These are phyloP conservation scores for Ramaria sp. DNA, from an alignment of 768 basidiomycete genomes.

Conservation along the genomic window DNA sequence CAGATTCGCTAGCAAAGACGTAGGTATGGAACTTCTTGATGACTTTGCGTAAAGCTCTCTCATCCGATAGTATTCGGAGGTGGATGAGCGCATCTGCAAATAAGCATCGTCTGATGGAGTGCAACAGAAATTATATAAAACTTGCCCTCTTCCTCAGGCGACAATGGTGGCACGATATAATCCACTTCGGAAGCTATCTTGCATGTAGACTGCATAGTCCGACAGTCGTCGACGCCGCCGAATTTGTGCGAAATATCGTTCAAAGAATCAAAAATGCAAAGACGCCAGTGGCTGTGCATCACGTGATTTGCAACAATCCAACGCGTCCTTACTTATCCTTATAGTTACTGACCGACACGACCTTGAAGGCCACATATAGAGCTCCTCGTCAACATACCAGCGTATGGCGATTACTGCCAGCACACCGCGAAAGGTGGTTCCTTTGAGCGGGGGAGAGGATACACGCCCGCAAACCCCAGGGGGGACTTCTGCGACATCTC, in stretches of 20 bases:
- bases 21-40: conserved; percentile 78
- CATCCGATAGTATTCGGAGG: conserved; percentile 73
- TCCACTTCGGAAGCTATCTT: background rate
- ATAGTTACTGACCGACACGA: background rate
- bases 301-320: conserved; percentile 8
- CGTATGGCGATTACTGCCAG: conserved; percentile 48
- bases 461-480: conserved; percentile 29
- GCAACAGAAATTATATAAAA: conserved; percentile 5
- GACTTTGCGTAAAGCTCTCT: conserved; percentile 65
- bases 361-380: background rate
- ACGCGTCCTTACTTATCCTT: background rate
- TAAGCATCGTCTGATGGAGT: background rate
- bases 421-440: conserved; percentile 66
- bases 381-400: background rate
- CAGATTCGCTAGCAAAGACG: conserved; percentile 41
- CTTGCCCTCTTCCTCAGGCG: conserved; percentile 18
- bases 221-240: background rate
- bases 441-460: conserved; percentile 62
- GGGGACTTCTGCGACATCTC: conserved; percentile 28
- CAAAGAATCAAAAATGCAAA: no score
- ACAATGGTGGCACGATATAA: conserved; percentile 10
- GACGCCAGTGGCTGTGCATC: background rate
- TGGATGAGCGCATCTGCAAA: conserved; percentile 65
- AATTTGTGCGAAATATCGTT: background rate
- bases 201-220: background rate